Conservation (phyloP, 176 grass and related monocot genomes). For the Pontederia crassipes region DNA sequence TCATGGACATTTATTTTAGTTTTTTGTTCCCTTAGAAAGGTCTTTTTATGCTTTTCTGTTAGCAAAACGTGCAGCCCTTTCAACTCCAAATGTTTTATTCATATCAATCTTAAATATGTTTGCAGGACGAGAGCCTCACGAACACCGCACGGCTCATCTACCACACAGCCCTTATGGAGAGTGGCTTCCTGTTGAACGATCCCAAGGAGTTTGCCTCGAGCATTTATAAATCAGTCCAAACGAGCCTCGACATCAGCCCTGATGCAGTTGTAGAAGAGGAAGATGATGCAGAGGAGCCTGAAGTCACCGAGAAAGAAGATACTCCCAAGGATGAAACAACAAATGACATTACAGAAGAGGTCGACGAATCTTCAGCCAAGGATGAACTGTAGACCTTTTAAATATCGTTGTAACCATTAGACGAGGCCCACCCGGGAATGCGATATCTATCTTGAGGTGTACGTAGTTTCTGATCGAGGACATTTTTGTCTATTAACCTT, state of each 20-base stretch:
- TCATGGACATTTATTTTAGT: neutral
- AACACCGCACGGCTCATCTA: slow-evolving; percentile 73
- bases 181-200: slow-evolving; percentile 59
- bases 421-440: neutral
- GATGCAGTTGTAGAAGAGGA: slow-evolving; percentile 63
- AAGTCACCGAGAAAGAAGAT: slow-evolving; percentile 52
- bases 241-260: slow-evolving; percentile 73
- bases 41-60: neutral
- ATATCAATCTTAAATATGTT: neutral
- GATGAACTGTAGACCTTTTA: slow-evolving; percentile 62
- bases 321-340: slow-evolving; percentile 21
- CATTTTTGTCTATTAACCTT: too few relatives aligned
- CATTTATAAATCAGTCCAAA: slow-evolving; percentile 95
- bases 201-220: slow-evolving; percentile 83
- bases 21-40: neutral
- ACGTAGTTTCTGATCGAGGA: too few relatives aligned
- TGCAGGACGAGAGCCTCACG: slow-evolving; percentile 50
- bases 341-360: neutral
- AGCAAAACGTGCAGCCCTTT: neutral
- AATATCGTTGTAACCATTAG: neutral
- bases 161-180: slow-evolving; percentile 95
- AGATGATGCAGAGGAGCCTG: slow-evolving; percentile 49
- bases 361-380: slow-evolving; percentile 28
- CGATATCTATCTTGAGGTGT: neutral
- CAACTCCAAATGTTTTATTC: neutral